Evolutionary conservation across 768 basidiomycete species (phyloP).

Genomic region (Lactarius vividus): DNA sequence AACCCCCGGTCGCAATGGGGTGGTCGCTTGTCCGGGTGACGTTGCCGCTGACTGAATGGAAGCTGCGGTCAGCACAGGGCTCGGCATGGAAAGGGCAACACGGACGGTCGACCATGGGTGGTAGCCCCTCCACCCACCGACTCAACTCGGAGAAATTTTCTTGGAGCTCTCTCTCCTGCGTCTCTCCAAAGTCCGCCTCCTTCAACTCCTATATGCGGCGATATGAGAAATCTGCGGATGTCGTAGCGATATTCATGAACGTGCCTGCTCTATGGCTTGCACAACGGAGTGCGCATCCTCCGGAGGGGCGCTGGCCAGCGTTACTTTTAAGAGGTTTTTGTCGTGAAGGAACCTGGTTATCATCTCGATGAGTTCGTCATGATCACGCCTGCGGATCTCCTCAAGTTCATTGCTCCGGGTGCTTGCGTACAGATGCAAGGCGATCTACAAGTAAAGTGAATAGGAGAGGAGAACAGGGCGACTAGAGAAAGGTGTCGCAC

Average conservation of each 20-base stretch:
- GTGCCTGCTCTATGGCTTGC: constrained; percentile 24
- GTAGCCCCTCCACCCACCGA: constrained; percentile 18
- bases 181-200: constrained; percentile 15
- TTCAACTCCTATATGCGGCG: constrained; percentile 12
- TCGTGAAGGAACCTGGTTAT: constrained; percentile 19
- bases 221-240: background rate
- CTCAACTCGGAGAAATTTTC: constrained; percentile 24
- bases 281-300: constrained; percentile 21
- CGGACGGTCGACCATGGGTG: constrained; percentile 27
- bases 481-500: constrained; percentile 3
- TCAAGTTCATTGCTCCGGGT: constrained; percentile 19
- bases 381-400: constrained; percentile 25
- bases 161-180: constrained; percentile 22
- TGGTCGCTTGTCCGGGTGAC: constrained; percentile 16
- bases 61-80: background rate
- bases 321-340: constrained; percentile 8
- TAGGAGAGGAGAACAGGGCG: background rate
- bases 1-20: constrained; percentile 19
- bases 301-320: constrained; percentile 8
- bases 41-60: constrained; percentile 19
- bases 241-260: background rate
- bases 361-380: constrained; percentile 23
- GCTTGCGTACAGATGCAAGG: constrained; percentile 18
- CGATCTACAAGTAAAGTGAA: constrained; percentile 6
- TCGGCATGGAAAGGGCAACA: background rate